phyloP scores from a whole-genome alignment of 495 filamentous ascomycete genomes.

The Talaromyces proteolyticus region DNA sequence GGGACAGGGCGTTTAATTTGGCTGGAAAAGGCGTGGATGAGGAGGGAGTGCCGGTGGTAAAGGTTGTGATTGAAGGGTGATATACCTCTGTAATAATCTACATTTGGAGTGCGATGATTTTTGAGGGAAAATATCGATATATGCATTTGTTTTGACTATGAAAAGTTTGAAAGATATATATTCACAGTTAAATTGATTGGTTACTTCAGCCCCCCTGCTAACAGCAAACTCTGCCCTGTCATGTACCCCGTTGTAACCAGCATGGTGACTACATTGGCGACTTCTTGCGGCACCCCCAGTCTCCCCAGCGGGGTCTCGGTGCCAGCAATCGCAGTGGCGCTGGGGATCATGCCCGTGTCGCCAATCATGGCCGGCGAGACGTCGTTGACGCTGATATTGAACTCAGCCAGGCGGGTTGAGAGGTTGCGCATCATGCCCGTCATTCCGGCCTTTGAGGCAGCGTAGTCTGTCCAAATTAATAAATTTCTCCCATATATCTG shows the following conservation, averaged over 20 bases:
- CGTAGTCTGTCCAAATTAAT: conserved; percentile 44
- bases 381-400: conserved; percentile 69
- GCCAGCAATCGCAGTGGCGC: conserved; percentile 43
- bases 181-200: conserved; percentile 1
- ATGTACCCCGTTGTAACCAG: conserved; percentile 63
- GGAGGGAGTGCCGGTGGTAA: conserved; percentile 70
- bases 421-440: conserved; percentile 64
- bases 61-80: conserved; percentile 66
- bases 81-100: neutral
- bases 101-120: too few relatives aligned
- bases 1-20: conserved; percentile 68
- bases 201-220: conserved; percentile 51
- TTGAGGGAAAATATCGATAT: too few relatives aligned
- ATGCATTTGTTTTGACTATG: too few relatives aligned
- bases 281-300: conserved; percentile 60
- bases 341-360: conserved; percentile 60
- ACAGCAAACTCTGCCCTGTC: conserved; percentile 55
- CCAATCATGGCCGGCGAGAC: conserved; percentile 73
- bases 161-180: conserved; percentile 4
- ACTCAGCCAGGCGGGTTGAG: conserved; percentile 51
- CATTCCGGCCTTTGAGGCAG: conserved; percentile 59
- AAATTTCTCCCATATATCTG: neutral
- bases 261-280: conserved; percentile 63
- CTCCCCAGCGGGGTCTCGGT: conserved; percentile 56
- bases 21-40: conserved; percentile 78